Evolutionary conservation across 2,329 filamentous ascomycete species (phyloP).

Genomic region (Aspergillus nomiae): DNA sequence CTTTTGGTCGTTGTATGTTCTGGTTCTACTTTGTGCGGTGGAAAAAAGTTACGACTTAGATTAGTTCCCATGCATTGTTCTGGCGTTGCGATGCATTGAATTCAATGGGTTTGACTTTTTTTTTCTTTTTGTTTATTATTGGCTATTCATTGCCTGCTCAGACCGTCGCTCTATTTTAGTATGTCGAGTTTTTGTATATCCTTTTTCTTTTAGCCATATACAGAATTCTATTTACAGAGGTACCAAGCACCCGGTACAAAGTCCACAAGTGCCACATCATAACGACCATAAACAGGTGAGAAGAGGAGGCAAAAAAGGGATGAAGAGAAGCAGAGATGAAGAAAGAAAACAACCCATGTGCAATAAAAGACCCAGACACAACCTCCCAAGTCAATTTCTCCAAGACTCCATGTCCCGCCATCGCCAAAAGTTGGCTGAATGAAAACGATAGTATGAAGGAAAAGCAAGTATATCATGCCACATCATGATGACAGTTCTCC

Average conservation of each 20-base stretch:
- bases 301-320: not conserved
- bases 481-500: conserved; percentile 20
- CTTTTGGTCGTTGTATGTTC: not conserved
- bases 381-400: conserved; percentile 6
- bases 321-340: conserved; percentile 5
- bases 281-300: not conserved
- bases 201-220: not conserved
- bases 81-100: not conserved
- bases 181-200: conserved; percentile 4
- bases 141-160: not conserved
- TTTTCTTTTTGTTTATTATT: not conserved
- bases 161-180: not conserved
- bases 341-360: not conserved
- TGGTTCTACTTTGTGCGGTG: not conserved
- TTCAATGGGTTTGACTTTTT: not conserved
- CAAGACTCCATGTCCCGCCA: conserved; percentile 20
- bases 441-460: conserved; percentile 3
- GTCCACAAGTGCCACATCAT: not conserved
- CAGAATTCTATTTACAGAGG: conserved; percentile 5
- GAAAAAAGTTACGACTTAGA: conserved; percentile 12
- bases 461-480: conserved; percentile 19
- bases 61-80: not conserved
- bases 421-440: conserved; percentile 12
- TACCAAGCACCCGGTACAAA: not conserved
- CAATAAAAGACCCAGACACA: conserved; percentile 3